Evolutionary conservation across 371 early-diverging fungal species (phyloP).

Genomic region (Mucor ambiguus): DNA sequence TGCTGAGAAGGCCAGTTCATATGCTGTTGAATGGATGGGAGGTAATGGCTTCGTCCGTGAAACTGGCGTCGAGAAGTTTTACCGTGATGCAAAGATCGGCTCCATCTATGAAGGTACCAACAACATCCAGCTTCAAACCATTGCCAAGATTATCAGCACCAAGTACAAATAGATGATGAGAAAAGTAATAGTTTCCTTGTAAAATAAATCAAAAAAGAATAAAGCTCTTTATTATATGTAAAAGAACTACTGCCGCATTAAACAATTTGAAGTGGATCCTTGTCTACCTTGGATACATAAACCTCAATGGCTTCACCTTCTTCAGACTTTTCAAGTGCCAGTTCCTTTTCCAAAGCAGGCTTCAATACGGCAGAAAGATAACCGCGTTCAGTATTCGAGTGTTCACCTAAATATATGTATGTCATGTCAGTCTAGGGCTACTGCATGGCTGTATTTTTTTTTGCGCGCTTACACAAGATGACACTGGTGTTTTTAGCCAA

Average conservation of each 20-base stretch:
- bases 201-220: slow-evolving; percentile 9
- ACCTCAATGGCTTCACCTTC: slow-evolving; percentile 59
- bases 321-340: slow-evolving; percentile 48
- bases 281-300: slow-evolving; percentile 69
- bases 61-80: slow-evolving; percentile 88
- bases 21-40: slow-evolving; percentile 96
- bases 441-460: neutral
- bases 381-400: slow-evolving; percentile 94
- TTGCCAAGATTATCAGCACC: slow-evolving; percentile 69
- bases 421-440: neutral
- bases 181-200: neutral
- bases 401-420: slow-evolving; percentile 63
- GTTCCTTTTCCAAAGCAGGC: slow-evolving; percentile 59
- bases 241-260: slow-evolving; percentile 26
- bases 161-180: slow-evolving; percentile 22
- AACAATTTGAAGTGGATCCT: slow-evolving; percentile 73
- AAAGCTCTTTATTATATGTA: neutral
- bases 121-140: slow-evolving; percentile 95
- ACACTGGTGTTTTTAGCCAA: slow-evolving; percentile 78
- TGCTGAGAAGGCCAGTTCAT: slow-evolving; percentile 89
- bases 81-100: slow-evolving; percentile 97
- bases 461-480: slow-evolving; percentile 71
- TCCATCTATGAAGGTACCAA: slow-evolving; percentile 81
- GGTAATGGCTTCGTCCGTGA: slow-evolving; percentile 95
- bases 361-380: slow-evolving; percentile 77